Evolutionary conservation across 352 stramenopile species (phyloP), one percentile per base, ranked within the genome.

Genomic region (Saprolegnia parasitica): DNA sequence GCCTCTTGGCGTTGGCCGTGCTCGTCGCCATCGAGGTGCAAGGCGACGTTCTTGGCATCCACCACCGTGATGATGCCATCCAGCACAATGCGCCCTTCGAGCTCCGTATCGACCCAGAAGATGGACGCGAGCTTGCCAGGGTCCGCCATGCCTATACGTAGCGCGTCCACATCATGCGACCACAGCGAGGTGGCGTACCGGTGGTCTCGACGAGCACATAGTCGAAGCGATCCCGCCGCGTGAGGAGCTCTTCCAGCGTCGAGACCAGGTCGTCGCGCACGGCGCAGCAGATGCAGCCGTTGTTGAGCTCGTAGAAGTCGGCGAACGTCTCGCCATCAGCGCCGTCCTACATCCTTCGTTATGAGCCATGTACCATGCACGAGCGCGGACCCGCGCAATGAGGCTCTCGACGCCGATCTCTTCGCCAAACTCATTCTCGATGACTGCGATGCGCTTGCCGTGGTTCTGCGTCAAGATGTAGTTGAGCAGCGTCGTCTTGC

Each of bases 361-460:
- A 5, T 20, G 24, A 32, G 15, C 18, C 39, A 42, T 4, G 24
- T n/a, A n/a, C n/a, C n/a, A n/a, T n/a, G n/a, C n/a, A n/a, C n/a
- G n/a, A 49, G 23, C 20, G n/a, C 13, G 18, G 39, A 60, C 63
- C 56, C 78, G 40, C 67, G 85, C 78, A 42, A 99, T 79, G 15
- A 98, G 83, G 56, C 89, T 95, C 72, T 99, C 92, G 35, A 98
- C 96, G 47, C 98, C 87, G 26, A 96, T 87, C 66, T 99, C 88
- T 56, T 97, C 92, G 39, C 97, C 97, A 75, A 99, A 99, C 76
- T 99, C 97, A 80, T 99, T 99, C 77, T 99, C 96, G 73, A 99
- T 98, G 35, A 99, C 96, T 0, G 96, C 95, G 64, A 99, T 96
- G 71, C 93, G 95, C 77, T 95, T 96, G 18, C 93, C 95, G 68